Evolutionary conservation across 441 rosid genomes (phyloP).

Genomic region (Geranium incanum): DNA sequence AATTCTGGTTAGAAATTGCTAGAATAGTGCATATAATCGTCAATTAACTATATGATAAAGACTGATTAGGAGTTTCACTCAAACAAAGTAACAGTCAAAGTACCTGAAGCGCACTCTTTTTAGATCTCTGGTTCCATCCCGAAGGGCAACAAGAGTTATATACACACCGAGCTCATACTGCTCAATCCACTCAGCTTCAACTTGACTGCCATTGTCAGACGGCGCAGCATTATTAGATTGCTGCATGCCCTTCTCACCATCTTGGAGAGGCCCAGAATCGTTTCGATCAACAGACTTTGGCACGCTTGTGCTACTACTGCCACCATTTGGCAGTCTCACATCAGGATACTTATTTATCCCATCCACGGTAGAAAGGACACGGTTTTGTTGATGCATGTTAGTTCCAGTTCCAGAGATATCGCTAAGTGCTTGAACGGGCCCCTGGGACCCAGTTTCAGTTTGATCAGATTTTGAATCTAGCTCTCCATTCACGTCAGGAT

Average conservation of each 20-base stretch:
- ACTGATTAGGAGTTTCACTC: neutral
- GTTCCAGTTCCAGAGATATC: conserved; percentile 33
- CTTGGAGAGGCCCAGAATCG: conserved; percentile 47
- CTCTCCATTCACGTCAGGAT: conserved; percentile 51
- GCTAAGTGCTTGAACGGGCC: conserved; percentile 32
- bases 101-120: conserved; percentile 99
- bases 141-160: conserved; percentile 75
- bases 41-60: neutral
- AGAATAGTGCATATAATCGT: neutral
- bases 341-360: conserved; percentile 38
- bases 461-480: conserved; percentile 60
- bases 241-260: conserved; percentile 41
- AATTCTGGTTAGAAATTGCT: neutral
- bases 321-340: conserved; percentile 37
- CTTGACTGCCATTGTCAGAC: conserved; percentile 40
- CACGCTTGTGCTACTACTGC: conserved; percentile 30
- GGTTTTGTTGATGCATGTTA: conserved; percentile 17
- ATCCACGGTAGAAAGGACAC: conserved; percentile 13
- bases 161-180: conserved; percentile 92
- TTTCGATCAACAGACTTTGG: conserved; percentile 42
- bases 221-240: conserved; percentile 47
- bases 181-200: conserved; percentile 91
- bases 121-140: conserved; percentile 91
- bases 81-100: neutral
- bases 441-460: conserved; percentile 39